Evolutionary conservation across 1,139 yeast genomes (phyloP).

Genomic region (Eremothecium gossypii): DNA sequence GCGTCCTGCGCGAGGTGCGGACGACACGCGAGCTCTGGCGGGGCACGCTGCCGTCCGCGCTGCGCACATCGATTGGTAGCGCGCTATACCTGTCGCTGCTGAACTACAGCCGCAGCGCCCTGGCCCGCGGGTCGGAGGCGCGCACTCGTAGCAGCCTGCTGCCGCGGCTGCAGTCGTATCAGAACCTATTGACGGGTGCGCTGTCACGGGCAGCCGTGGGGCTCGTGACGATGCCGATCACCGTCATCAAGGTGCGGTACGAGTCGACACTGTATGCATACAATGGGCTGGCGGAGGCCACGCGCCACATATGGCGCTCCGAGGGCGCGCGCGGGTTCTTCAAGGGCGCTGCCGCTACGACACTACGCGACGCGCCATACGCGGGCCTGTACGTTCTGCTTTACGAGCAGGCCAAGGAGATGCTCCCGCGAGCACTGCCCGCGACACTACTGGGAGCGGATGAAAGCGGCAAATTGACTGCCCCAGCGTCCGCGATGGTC

Average conservation of each 20-base stretch:
- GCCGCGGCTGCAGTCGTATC: constrained; percentile 63
- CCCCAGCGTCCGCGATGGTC: constrained; percentile 44
- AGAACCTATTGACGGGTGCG: constrained; percentile 71
- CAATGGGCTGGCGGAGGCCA: constrained; percentile 55
- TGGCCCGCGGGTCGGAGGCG: constrained; percentile 33
- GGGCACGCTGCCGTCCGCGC: constrained; percentile 84
- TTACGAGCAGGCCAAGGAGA: constrained; percentile 63
- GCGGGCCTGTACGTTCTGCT: constrained; percentile 86
- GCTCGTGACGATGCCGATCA: constrained; percentile 91
- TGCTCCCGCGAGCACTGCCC: constrained; percentile 31
- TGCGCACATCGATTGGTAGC: constrained; percentile 85
- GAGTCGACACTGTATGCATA: constrained; percentile 73
- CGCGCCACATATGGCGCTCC: constrained; percentile 42
- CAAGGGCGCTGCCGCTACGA: constrained; percentile 79
- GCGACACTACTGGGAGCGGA: constrained; percentile 15
- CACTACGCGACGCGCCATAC: constrained; percentile 88
- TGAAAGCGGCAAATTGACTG: constrained; percentile 23
- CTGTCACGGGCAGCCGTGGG: constrained; percentile 78
- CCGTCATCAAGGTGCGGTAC: constrained; percentile 81
- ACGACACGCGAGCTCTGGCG: constrained; percentile 65
- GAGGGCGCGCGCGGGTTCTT: constrained; percentile 64
- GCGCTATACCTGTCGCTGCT: constrained; percentile 73
- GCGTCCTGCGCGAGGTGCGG: constrained; percentile 40
- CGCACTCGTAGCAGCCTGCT: constrained; percentile 32
- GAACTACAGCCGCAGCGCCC: constrained; percentile 47